phyloP scores from a whole-genome alignment of 2,329 filamentous ascomycete genomes.

The Fusarium vanettenii region DNA sequence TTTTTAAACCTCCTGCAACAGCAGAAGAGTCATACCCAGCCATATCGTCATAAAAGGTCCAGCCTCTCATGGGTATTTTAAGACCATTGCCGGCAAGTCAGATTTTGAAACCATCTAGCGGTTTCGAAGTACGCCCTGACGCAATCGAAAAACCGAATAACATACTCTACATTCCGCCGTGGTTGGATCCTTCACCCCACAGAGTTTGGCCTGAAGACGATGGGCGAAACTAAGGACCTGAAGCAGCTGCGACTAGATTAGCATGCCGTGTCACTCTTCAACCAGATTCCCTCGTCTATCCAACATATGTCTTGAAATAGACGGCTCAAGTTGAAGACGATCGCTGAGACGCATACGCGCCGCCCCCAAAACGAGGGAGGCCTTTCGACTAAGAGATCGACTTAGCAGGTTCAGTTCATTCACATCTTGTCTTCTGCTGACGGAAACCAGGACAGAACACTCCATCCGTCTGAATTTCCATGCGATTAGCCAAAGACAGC shows the following conservation, averaged over 20 bases:
- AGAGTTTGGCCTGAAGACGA: not conserved
- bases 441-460: not conserved
- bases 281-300: not conserved
- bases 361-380: not conserved
- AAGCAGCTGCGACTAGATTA: not conserved
- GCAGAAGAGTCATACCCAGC: too few species aligned
- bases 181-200: not conserved
- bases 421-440: not conserved
- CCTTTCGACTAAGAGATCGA: not conserved
- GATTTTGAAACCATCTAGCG: not conserved
- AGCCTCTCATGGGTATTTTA: too few species aligned
- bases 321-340: too few species aligned
- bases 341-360: not conserved
- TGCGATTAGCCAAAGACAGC: not conserved
- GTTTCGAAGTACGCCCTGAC: not conserved
- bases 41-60: too few species aligned
- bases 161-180: not conserved
- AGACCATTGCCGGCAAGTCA: not conserved
- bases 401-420: not conserved
- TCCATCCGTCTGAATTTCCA: not conserved
- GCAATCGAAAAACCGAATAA: not conserved
- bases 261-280: not conserved
- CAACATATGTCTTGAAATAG: not conserved
- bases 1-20: too few species aligned
- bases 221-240: not conserved